phyloP scores from a whole-genome alignment of 116 monocot species.

The Trichopus zeylanicus region DNA sequence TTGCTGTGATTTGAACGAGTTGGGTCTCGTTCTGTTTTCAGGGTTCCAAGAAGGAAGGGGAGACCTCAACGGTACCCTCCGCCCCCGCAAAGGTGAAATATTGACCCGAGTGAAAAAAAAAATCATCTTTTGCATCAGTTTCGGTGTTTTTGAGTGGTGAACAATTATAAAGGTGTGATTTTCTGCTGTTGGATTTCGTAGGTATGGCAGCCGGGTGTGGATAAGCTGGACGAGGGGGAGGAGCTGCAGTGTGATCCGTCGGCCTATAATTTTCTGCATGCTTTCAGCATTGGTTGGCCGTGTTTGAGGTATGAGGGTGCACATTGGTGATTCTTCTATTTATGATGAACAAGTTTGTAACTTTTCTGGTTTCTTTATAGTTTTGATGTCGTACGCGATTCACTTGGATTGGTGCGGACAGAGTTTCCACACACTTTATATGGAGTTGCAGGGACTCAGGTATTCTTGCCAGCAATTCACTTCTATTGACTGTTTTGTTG shows the following conservation, averaged over 20 bases:
- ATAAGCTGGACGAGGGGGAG: constrained; percentile 65
- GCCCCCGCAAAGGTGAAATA: constrained; percentile 24
- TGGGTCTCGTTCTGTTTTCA: constrained; percentile 1
- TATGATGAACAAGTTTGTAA: background rate
- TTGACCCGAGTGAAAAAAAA: background rate
- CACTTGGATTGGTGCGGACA: constrained; percentile 76
- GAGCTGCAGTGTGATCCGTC: constrained; percentile 70
- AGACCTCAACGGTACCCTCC: constrained; percentile 16
- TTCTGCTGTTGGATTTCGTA: constrained; percentile 10
- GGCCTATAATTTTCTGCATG: constrained; percentile 62
- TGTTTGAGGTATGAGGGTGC: constrained; percentile 42
- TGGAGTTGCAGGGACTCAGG: constrained; percentile 98
- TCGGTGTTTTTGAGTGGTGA: background rate
- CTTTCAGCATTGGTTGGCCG: constrained; percentile 60
- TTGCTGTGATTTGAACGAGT: background rate
- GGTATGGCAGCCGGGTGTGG: constrained; percentile 94
- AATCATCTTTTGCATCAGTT: background rate
- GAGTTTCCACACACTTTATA: constrained; percentile 92
- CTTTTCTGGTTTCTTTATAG: constrained; percentile 22
- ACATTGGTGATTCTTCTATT: background rate
- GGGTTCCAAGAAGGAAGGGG: constrained; percentile 20
- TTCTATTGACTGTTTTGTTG: too few relatives aligned
- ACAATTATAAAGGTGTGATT: background rate
- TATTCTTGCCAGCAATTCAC: constrained; percentile 4
- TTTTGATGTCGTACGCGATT: constrained; percentile 83